These are phyloP conservation scores for Wallemia hederae DNA, from an alignment of 1,284 basidiomycete genomes.

Conservation along the genomic window DNA sequence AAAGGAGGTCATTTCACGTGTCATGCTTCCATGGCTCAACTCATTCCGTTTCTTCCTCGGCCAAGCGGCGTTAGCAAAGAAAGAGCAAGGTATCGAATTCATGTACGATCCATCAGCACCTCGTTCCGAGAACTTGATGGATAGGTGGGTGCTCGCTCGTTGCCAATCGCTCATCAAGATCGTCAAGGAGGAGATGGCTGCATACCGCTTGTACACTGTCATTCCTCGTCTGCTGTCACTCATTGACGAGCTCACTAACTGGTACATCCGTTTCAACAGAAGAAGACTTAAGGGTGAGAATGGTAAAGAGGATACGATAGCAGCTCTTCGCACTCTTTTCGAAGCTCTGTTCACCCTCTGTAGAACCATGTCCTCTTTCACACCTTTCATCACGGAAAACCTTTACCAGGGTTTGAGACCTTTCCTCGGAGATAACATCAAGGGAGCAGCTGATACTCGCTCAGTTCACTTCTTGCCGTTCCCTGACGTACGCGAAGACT, in stretches of 20 bases:
- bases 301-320: conserved; percentile 57
- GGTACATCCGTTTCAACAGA: conserved; percentile 99
- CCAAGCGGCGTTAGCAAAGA: conserved; percentile 69
- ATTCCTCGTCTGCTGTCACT: conserved; percentile 77
- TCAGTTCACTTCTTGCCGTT: conserved; percentile 89
- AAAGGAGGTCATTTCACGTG: conserved; percentile 76
- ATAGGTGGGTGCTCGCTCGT: conserved; percentile 86
- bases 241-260: conserved; percentile 90
- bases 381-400: conserved; percentile 91
- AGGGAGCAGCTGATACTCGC: conserved; percentile 32
- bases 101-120: conserved; percentile 59
- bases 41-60: conserved; percentile 97
- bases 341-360: conserved; percentile 84
- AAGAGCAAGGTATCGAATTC: conserved; percentile 50
- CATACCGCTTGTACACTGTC: conserved; percentile 93
- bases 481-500: conserved; percentile 76
- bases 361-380: conserved; percentile 90
- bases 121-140: conserved; percentile 84
- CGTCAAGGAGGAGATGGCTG: conserved; percentile 76
- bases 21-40: conserved; percentile 95
- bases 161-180: conserved; percentile 87
- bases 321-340: conserved; percentile 83
- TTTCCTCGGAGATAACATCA: conserved; percentile 41
- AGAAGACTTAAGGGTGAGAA: conserved; percentile 85
- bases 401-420: conserved; percentile 69